These are phyloP conservation scores for Tylopilus plumbeoviolaceoides DNA, from an alignment of 768 basidiomycete genomes.

Conservation along the genomic window DNA sequence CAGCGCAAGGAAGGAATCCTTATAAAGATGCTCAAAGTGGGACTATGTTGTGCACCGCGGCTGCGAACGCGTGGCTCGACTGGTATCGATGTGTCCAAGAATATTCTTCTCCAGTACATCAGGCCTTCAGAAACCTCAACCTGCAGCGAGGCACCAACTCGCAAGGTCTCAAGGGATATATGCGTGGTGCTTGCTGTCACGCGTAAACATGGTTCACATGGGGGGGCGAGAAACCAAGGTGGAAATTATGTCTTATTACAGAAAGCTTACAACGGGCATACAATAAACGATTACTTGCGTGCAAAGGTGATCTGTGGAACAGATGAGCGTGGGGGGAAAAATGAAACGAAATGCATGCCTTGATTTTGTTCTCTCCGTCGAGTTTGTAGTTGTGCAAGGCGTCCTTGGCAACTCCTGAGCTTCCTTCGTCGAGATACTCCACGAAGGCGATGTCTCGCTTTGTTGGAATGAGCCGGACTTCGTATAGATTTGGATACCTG, in stretches of 20 bases:
- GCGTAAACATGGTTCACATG: conserved; percentile 22
- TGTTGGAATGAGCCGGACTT: conserved; percentile 97
- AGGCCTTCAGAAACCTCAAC: not conserved
- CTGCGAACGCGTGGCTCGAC: conserved; percentile 6
- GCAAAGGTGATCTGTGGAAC: conserved; percentile 63
- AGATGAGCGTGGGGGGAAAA: conserved; percentile 1
- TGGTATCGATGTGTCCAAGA: conserved; percentile 4
- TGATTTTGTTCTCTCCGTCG: conserved; percentile 98
- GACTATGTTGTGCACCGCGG: not conserved
- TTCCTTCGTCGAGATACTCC: conserved; percentile 91
- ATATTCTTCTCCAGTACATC: conserved; percentile 3
- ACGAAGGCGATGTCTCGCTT: conserved; percentile 99
- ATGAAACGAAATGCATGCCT: conserved; percentile 45
- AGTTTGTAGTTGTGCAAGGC: conserved; percentile 97
- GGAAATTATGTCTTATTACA: conserved; percentile 30
- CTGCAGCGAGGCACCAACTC: conserved; percentile 22
- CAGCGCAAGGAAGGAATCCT: conserved; percentile 1
- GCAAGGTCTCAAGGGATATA: conserved; percentile 23
- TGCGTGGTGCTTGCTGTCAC: conserved; percentile 23
- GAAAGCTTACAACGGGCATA: conserved; percentile 26
- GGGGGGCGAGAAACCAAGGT: conserved; percentile 9
- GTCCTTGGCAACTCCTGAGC: conserved; percentile 89
- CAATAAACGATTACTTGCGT: conserved; percentile 50
- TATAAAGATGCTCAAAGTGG: not conserved
- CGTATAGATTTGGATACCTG: conserved; percentile 92